These are phyloP conservation scores for Claviceps fusiformis DNA, from an alignment of 2,329 filamentous ascomycete genomes.

Conservation along the genomic window DNA sequence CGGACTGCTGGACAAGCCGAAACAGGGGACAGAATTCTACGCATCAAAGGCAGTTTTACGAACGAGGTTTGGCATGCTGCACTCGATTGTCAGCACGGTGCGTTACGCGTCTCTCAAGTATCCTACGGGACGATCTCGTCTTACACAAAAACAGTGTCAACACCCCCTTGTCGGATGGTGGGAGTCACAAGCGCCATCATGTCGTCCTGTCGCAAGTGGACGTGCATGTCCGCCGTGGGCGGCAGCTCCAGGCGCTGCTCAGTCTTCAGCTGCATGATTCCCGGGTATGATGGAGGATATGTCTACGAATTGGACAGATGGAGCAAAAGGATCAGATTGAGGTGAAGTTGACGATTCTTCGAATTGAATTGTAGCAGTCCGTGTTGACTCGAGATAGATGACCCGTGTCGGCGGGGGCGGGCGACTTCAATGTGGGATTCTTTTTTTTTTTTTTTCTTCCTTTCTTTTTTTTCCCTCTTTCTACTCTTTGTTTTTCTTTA, in stretches of 20 bases:
- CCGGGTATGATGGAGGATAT: no score
- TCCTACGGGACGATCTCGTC: not conserved
- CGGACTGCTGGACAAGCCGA: not conserved
- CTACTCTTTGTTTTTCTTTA: not conserved
- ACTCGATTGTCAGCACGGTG: not conserved
- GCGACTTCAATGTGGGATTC: not conserved
- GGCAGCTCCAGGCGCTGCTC: conserved; percentile 33
- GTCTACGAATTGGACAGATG: no score
- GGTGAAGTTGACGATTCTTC: not conserved
- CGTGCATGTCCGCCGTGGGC: conserved; percentile 54
- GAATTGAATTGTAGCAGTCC: not conserved
- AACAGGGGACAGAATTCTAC: not conserved
- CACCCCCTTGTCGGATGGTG: conserved; percentile 43
- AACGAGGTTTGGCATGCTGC: conserved; percentile 46
- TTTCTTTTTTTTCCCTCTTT: not conserved
- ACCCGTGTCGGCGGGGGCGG: not conserved
- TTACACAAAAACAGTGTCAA: conserved; percentile 45
- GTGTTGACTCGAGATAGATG: not conserved
- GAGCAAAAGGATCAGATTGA: not conserved
- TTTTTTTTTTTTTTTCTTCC: not conserved
- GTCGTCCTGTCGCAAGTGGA: conserved; percentile 55
- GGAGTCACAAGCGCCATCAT: conserved; percentile 45
- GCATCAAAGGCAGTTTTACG: not conserved
- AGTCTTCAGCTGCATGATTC: conserved; percentile 4
- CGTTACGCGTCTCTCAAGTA: not conserved